Evolutionary conservation across 225 moss, liverwort and hornwort species (phyloP), one percentile per base, ranked within the genome.

Genomic region (Sphagnum contortum): DNA sequence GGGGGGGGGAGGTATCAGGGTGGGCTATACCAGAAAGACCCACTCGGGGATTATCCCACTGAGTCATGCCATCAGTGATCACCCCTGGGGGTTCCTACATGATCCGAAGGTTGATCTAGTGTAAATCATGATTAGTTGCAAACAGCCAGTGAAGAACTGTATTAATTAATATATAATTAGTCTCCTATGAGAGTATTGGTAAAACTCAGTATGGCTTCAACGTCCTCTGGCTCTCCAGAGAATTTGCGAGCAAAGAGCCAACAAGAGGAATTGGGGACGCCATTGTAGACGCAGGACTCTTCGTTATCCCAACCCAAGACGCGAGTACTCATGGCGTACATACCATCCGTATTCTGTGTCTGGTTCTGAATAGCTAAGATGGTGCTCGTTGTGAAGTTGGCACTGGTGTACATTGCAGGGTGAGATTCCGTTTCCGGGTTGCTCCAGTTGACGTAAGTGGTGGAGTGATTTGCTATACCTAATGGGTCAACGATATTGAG

Each of bases 221-320:
- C 8, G 47, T 48, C 48, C 55, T 55, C 55, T 10, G 66, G 56
- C 66, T 47, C 9, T 9, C 55, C 55, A 8, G 55, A 45, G 46
- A 66, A 66, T 46, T 66, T 66, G 3, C 66, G 55, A 56, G 66
- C 66, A 47, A 66, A 66, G 47, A 66, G 66, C n/a, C 55, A 66
- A 8, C 66, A 66, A 9, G 66, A 8, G 0, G 48, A 9, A 46
- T 56, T 47, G 4, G 46, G 66, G 5, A 44, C 46, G 52, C 55
- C 45, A 45, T 66, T 57, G 56, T 66, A 56, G 2, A 56, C 6
- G 6, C 66, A 66, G 1, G 66, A 29, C n/a, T 45, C 44, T 66
- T 66, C 44, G 12, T 55, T 55, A 2, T 29, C 55, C 10, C 12
- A 47, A 46, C 45, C 55, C 55, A 44, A 45, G 2, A 5, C 12